Conservation (phyloP, 192 early-diverging fungal genomes). For the Podila verticillata region DNA sequence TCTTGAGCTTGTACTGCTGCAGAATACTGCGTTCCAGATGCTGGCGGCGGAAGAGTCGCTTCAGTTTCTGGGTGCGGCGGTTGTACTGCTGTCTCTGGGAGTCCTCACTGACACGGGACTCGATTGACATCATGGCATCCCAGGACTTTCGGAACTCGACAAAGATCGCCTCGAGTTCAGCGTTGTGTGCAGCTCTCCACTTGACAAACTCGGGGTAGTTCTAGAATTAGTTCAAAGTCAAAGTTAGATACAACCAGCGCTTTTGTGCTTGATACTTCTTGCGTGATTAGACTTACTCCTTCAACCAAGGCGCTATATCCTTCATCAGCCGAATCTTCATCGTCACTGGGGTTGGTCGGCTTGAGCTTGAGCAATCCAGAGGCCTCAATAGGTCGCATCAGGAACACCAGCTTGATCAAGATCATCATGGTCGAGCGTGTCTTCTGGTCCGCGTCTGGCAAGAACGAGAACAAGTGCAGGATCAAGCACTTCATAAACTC, state of each 20-base stretch:
- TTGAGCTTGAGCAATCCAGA: conserved; percentile 41
- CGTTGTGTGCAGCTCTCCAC: conserved; percentile 64
- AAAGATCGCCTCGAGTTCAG: conserved; percentile 66
- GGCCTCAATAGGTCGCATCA: conserved; percentile 45
- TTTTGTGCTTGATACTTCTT: background rate
- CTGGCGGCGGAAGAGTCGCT: conserved; percentile 56
- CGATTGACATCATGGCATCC: conserved; percentile 63
- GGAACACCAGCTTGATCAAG: conserved; percentile 51
- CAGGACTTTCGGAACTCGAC: conserved; percentile 65
- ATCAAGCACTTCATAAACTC: conserved; percentile 72
- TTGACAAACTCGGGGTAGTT: conserved; percentile 63
- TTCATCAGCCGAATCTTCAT: conserved; percentile 47
- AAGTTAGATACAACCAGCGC: too few relatives aligned
- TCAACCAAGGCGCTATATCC: conserved; percentile 48
- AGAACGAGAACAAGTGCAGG: conserved; percentile 67
- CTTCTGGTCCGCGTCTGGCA: conserved; percentile 51
- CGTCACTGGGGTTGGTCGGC: conserved; percentile 41
- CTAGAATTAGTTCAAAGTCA: conserved; percentile 23
- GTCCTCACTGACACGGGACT: conserved; percentile 63
- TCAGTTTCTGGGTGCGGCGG: conserved; percentile 62
- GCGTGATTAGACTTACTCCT: conserved; percentile 12
- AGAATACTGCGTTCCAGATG: conserved; percentile 58
- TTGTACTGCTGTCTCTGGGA: conserved; percentile 53
- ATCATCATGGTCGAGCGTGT: conserved; percentile 59
- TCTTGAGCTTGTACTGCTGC: conserved; percentile 61